Base-by-base conservation (phyloP, 495 filamentous ascomycete species). In the Penicillium egyptiacum region DNA sequence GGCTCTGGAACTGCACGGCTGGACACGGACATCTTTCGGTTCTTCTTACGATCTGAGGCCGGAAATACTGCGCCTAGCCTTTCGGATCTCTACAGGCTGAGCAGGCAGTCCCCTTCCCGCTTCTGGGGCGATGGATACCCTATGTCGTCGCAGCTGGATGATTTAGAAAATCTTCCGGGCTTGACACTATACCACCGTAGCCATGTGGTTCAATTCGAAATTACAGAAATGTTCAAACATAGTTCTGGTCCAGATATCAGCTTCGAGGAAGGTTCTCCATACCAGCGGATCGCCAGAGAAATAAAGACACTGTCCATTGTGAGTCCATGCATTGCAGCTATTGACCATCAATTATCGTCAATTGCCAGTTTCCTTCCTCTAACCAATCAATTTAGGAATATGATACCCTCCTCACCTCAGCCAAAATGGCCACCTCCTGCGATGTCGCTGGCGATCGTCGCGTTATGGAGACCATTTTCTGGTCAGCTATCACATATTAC, bases 101-200 rank as follows among this genome's bases (percentile, higher is more conserved):
- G 69, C 48, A 61, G 70, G 31, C 70, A 70, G 52, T 73, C 70
- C 1, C 65, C 69, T 7, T 33, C 69, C 19, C 63, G 67, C 10
- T 71, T 70, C 59, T 73, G 70, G 70, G 70, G 69, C 16, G 64
- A 70, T 3, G 30, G 41, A 10, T 73, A 73, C 30, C 67, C 67
- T 0, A 51, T 67, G 30, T 56, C 69, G n/a, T 65, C 69, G 19
- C 69, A 62, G 16, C 43, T 73, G 28, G 70, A 73, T 55, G 70
- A 73, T 23, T 31, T 70, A 39, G 70, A 73, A 47, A 73, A 73
- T 45, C 63, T 70, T 12, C 60, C 67, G 2, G 60, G 59, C 9
- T 53, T 68, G 35, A 67, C 63, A 11, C 49, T 70, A 10, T 67
- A 70, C 47, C 67, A 74, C 49, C 62, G 50, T 17, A 68, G 64